Percentiles rank a stretch among this genome's conserved stretches.
These are phyloP conservation scores for Zygotorulaspora chibaensis DNA, from an alignment of 805 yeast species.

Conservation along the genomic window DNA sequence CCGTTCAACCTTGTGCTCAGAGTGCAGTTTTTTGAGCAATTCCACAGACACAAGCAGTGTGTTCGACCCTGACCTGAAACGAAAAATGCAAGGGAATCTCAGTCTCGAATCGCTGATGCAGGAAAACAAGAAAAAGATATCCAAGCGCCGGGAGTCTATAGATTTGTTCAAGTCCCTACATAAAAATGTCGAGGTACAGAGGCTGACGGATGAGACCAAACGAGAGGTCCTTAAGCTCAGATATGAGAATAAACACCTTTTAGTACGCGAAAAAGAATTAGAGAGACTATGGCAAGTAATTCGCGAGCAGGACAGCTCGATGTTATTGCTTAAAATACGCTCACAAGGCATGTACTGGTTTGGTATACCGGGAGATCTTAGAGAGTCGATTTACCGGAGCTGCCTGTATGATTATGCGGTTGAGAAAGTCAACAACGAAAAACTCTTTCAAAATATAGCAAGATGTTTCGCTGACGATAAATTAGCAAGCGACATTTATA, in stretches of 20 bases:
- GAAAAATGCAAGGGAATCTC: constrained; percentile 14
- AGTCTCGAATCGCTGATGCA: constrained; percentile 21
- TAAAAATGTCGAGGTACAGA: constrained; percentile 1
- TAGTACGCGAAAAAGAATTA: constrained; percentile 9
- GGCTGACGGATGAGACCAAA: constrained; percentile 8
- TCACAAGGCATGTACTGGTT: constrained; percentile 16
- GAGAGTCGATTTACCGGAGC: constrained; percentile 10
- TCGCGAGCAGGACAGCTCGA: constrained; percentile 5
- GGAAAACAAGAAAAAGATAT: constrained; percentile 17
- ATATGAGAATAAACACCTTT: constrained; percentile 13
- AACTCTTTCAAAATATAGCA: constrained; percentile 1
- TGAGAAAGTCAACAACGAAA: neutral
- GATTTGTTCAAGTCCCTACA: constrained; percentile 2
- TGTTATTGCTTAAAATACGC: constrained; percentile 13
- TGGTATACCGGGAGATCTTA: constrained; percentile 18
- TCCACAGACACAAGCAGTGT: constrained; percentile 6
- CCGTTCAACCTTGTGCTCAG: constrained; percentile 6
- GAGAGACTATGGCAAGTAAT: constrained; percentile 12
- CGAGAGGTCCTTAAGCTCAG: constrained; percentile 11
- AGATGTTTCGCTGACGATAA: constrained; percentile 6
- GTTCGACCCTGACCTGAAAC: constrained; percentile 12
- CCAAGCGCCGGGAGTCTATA: constrained; percentile 12
- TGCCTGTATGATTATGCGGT: constrained; percentile 9
- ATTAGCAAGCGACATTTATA: constrained; percentile 8
- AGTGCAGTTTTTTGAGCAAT: constrained; percentile 1